Evolutionary conservation across 352 stramenopile genomes (phyloP).

Genomic region (Pythium apleroticum): DNA sequence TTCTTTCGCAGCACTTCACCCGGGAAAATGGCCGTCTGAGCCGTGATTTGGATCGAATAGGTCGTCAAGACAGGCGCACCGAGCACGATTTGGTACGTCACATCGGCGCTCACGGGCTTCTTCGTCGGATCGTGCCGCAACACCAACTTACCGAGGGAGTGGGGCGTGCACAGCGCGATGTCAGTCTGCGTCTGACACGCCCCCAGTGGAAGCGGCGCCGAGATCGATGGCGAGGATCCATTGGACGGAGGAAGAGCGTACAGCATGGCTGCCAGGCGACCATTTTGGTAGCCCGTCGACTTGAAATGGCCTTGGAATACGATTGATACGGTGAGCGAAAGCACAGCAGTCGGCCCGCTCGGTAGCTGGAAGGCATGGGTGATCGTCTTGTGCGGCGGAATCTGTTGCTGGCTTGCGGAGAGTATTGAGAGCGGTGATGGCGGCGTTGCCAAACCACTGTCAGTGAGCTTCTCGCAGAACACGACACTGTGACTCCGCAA

Average conservation of each 20-base stretch:
- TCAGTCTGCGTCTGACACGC: conserved; percentile 52
- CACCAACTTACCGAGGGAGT: conserved; percentile 66
- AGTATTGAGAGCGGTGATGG: conserved; percentile 31
- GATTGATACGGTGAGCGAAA: conserved; percentile 58
- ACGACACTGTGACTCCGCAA: conserved; percentile 19
- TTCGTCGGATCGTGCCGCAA: conserved; percentile 57
- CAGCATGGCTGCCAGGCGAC: conserved; percentile 70
- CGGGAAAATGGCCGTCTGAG: conserved; percentile 44
- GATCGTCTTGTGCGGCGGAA: conserved; percentile 57
- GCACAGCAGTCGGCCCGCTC: conserved; percentile 33
- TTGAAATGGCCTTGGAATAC: conserved; percentile 80
- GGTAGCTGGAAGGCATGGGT: conserved; percentile 69
- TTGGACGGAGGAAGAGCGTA: conserved; percentile 50
- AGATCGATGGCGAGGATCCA: conserved; percentile 3
- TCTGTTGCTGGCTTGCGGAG: conserved; percentile 42
- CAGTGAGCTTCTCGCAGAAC: conserved; percentile 36
- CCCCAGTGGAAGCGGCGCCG: conserved; percentile 40
- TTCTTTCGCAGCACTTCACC: conserved; percentile 52
- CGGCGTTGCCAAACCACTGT: not conserved
- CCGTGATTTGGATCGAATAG: conserved; percentile 66
- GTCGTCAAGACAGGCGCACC: conserved; percentile 65
- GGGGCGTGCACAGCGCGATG: conserved; percentile 61
- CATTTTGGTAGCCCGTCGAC: conserved; percentile 68
- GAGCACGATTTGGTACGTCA: conserved; percentile 74
- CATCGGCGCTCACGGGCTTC: conserved; percentile 47